phyloP scores from a whole-genome alignment of 2,329 filamentous ascomycete genomes.

The Fusarium protoensiforme region DNA sequence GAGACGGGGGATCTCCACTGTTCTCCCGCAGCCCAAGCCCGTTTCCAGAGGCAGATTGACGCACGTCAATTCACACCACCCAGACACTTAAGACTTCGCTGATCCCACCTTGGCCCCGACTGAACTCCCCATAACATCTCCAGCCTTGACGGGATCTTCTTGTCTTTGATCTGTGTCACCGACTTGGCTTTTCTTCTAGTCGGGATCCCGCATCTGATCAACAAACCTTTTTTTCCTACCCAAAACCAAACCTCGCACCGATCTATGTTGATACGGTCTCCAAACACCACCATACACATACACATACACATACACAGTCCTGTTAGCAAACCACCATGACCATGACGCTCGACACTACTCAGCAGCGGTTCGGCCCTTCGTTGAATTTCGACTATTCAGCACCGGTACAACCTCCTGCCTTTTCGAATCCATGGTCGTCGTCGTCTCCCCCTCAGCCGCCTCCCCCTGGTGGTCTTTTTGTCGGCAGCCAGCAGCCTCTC shows the following conservation, averaged over 20 bases:
- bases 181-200: slow-evolving; percentile 58
- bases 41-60: slow-evolving; percentile 52
- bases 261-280: slow-evolving; percentile 39
- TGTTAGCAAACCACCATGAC: slow-evolving; percentile 73
- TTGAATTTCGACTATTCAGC: slow-evolving; percentile 81
- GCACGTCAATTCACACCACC: slow-evolving; percentile 53
- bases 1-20: slow-evolving; percentile 50
- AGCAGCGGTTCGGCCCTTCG: slow-evolving; percentile 79
- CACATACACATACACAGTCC: slow-evolving; percentile 30
- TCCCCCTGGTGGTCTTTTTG: slow-evolving; percentile 70
- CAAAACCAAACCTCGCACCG: slow-evolving; percentile 29
- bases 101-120: slow-evolving; percentile 60
- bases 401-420: slow-evolving; percentile 71
- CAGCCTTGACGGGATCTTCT: slow-evolving; percentile 48
- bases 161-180: slow-evolving; percentile 55
- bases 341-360: slow-evolving; percentile 93
- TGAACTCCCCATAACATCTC: slow-evolving; percentile 48
- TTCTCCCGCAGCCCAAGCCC: slow-evolving; percentile 52
- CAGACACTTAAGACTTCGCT: slow-evolving; percentile 69
- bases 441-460: slow-evolving; percentile 56
- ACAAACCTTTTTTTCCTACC: slow-evolving; percentile 49
- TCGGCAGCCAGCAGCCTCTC: slow-evolving; percentile 66
- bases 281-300: slow-evolving; percentile 22
- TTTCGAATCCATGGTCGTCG: slow-evolving; percentile 90
- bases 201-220: slow-evolving; percentile 66